Evolutionary conservation across 1,284 basidiomycete species (phyloP).

Genomic region (Cerioporus squamosus): DNA sequence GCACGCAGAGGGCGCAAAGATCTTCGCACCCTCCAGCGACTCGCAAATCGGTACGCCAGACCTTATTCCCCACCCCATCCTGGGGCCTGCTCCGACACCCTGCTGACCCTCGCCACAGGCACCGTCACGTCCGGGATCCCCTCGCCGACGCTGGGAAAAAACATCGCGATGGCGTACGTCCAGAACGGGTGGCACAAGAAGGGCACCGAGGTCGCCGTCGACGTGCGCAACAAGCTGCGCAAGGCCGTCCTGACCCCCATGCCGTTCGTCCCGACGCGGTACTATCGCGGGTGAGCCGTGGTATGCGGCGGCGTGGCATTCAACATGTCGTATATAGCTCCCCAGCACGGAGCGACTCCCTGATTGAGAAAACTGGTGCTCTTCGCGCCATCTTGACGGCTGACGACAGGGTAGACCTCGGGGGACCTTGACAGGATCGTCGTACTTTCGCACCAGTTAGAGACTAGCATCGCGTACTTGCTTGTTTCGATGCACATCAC

Average conservation of each 20-base stretch:
- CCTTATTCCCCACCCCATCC: slow-evolving; percentile 11
- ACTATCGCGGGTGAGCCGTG: slow-evolving; percentile 58
- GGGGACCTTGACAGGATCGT: too few species aligned
- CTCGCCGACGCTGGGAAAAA: slow-evolving; percentile 87
- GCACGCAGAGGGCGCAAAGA: slow-evolving; percentile 77
- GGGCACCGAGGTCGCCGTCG: slow-evolving; percentile 81
- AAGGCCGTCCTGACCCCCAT: slow-evolving; percentile 74
- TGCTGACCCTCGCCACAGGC: slow-evolving; percentile 45
- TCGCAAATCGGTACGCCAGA: slow-evolving; percentile 68
- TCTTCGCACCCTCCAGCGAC: slow-evolving; percentile 60
- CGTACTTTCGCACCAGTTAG: too few species aligned
- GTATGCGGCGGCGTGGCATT: too few species aligned
- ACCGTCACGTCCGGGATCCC: slow-evolving; percentile 94
- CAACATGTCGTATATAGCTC: too few species aligned
- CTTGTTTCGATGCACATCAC: too few species aligned
- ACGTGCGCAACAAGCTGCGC: slow-evolving; percentile 77
- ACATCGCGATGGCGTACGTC: slow-evolving; percentile 98
- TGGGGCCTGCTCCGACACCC: background rate
- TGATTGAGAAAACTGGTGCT: too few species aligned
- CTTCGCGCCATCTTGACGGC: too few species aligned
- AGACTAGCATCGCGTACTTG: too few species aligned
- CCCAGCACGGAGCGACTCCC: too few species aligned
- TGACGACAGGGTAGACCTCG: too few species aligned
- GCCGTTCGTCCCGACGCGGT: slow-evolving; percentile 81
- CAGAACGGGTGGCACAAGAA: slow-evolving; percentile 85